These are phyloP conservation scores for Lepiota brunneoincarnata DNA, from an alignment of 768 basidiomycete genomes.

Conservation along the genomic window DNA sequence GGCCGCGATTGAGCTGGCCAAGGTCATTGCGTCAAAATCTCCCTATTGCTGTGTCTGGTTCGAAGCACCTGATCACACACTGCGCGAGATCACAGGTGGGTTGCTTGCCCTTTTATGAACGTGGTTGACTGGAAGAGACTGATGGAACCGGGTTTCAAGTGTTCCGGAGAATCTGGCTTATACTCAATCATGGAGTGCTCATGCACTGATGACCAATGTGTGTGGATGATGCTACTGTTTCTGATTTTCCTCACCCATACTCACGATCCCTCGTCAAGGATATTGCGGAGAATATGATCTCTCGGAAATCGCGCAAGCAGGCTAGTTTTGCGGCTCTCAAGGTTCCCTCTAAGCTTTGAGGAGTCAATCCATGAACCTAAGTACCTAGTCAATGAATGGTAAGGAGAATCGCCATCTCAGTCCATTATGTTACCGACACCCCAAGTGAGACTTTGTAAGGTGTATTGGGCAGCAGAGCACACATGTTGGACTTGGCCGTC, in stretches of 20 bases:
- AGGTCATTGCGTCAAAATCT: conserved; percentile 67
- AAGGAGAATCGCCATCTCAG: no score
- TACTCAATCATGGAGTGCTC: conserved; percentile 43
- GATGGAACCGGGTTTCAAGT: conserved; percentile 18
- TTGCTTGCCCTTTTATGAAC: conserved; percentile 3
- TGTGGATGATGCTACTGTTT: not conserved
- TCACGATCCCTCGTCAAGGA: conserved; percentile 28
- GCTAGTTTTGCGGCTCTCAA: conserved; percentile 28
- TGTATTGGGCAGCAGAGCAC: no score
- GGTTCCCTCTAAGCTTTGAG: conserved; percentile 13
- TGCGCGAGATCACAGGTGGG: conserved; percentile 75
- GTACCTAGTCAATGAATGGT: no score
- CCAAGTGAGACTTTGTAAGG: no score
- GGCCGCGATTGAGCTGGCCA: conserved; percentile 65
- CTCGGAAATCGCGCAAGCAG: conserved; percentile 27
- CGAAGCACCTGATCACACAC: conserved; percentile 80
- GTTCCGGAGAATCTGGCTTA: conserved; percentile 42
- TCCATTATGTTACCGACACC: no score
- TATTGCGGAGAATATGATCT: conserved; percentile 32
- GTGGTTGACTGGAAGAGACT: not conserved
- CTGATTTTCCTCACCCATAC: not conserved
- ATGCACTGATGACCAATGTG: conserved; percentile 39
- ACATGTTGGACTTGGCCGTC: no score
- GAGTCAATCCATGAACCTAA: no score
- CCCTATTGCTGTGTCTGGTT: conserved; percentile 75